These are phyloP conservation scores for Oropetium thomaeum DNA, from an alignment of 176 grass and related monocot genomes.

Conservation along the genomic window DNA sequence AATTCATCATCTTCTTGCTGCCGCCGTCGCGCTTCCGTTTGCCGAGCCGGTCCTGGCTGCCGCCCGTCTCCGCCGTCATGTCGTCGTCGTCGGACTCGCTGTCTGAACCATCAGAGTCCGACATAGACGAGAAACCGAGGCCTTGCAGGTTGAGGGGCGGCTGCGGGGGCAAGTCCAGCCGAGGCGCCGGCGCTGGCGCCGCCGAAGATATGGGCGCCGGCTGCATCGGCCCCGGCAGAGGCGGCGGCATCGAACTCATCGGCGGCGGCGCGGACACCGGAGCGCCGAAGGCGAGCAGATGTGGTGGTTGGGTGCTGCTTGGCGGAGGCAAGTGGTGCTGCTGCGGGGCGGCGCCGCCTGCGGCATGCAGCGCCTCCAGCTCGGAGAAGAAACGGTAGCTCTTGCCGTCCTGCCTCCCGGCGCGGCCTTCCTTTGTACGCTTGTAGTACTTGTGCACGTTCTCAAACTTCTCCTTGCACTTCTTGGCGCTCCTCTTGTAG, in stretches of 20 bases:
- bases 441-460: slow-evolving; percentile 99
- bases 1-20: slow-evolving; percentile 62
- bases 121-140: slow-evolving; percentile 70
- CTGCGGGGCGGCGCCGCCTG: slow-evolving; percentile 13
- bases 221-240: slow-evolving; percentile 29
- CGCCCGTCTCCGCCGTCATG: slow-evolving; percentile 58
- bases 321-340: neutral
- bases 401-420: slow-evolving; percentile 88
- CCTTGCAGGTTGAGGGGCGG: slow-evolving; percentile 48
- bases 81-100: slow-evolving; percentile 64
- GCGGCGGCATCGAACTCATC: slow-evolving; percentile 35
- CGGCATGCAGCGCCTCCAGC: slow-evolving; percentile 63
- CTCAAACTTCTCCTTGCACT: slow-evolving; percentile 99
- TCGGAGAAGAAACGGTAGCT: slow-evolving; percentile 93
- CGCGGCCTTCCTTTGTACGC: slow-evolving; percentile 90
- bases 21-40: slow-evolving; percentile 53
- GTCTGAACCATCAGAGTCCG: slow-evolving; percentile 76
- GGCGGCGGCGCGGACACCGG: slow-evolving; percentile 14
- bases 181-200: slow-evolving; percentile 27
- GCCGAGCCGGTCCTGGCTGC: slow-evolving; percentile 42
- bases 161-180: slow-evolving; percentile 6
- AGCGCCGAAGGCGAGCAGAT: slow-evolving; percentile 16
- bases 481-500: slow-evolving; percentile 86
- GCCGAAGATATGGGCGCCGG: slow-evolving; percentile 44
- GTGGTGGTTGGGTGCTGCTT: neutral